These are phyloP conservation scores for Komagataella pseudopastoris DNA, from an alignment of 805 yeast genomes.

Conservation along the genomic window DNA sequence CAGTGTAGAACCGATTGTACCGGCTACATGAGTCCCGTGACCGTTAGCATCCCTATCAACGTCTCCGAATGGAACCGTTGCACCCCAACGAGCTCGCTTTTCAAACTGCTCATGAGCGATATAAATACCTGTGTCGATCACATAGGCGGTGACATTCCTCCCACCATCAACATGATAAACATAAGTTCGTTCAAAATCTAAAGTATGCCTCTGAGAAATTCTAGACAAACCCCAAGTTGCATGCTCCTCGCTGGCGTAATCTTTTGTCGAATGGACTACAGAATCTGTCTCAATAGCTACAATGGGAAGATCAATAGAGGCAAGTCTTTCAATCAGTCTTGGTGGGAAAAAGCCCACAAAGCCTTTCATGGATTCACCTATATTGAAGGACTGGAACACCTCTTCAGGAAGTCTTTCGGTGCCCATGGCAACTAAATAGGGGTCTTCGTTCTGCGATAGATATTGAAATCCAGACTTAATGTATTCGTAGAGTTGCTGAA, in stretches of 20 bases:
- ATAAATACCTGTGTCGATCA: constrained; percentile 76
- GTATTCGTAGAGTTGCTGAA: neutral
- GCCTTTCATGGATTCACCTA: neutral
- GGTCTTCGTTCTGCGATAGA: neutral
- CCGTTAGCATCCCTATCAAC: constrained; percentile 51
- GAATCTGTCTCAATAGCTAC: neutral
- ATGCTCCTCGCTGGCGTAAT: neutral
- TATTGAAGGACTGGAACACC: neutral
- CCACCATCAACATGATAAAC: constrained; percentile 21
- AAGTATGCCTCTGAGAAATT: neutral
- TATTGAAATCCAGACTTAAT: neutral
- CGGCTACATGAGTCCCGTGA: constrained; percentile 93
- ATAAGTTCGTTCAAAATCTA: neutral
- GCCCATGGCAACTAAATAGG: neutral
- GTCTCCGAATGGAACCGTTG: constrained; percentile 38
- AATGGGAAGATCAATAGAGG: neutral
- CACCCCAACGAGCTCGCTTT: constrained; percentile 45
- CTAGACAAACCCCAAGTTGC: neutral
- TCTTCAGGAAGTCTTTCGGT: neutral
- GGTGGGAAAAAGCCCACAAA: neutral
- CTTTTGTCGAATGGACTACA: neutral
- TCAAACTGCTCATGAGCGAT: constrained; percentile 48
- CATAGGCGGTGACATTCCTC: constrained; percentile 52
- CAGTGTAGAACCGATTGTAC: constrained; percentile 63
- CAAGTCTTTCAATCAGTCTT: neutral